Base-by-base conservation (phyloP, 768 basidiomycete species). In the Cyclocybe aegerita region DNA sequence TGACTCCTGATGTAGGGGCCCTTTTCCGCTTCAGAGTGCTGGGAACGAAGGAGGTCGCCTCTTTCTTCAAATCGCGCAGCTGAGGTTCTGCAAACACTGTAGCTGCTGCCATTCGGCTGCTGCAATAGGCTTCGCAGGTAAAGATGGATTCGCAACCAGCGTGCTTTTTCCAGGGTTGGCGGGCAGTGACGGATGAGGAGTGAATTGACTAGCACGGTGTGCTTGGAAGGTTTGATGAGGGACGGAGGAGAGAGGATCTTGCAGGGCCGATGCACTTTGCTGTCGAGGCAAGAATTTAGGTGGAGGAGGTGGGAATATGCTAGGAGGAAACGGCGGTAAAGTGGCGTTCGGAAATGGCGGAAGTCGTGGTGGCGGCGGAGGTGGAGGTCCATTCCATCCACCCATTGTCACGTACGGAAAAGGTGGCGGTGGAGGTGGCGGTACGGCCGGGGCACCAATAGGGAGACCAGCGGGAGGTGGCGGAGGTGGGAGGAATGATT, bases 31-130 rank as follows among this genome's bases (percentile, higher is more conserved):
- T 92, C 45, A 96, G 69, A 3, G 88, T 76, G 1, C 85, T 65
- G 3, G 97, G 97, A 4, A 98, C 82, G 60, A 99, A 98, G 0
- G 90, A 83, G 0, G 93, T 96, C 7, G 90, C 88, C 66, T 99
- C 97, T 68, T 93, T 94, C 72, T 94, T 93, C 53, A 98, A 75
- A 68, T 99, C 93, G 10, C 96, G 88, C 44, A 99, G 69, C 63
- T 93, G 79, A 4, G 97, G 93, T 39, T 76, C 92, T 2, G 94
- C 93, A 15, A 82, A 86, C 45, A 98, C 85, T 2, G 81, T 88
- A 1, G 90, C 92, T 6, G 80, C 70, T 1, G 73, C 74, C 11
- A 75, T 53, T 39, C 71, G 8, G 75, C 67, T 7, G 68, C 63
- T 10, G 68, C 55, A 17, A 60, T 63, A 16, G 72, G 73, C 47